Conservation (phyloP, 2,329 filamentous ascomycete species). For the Penicillium janthinellum region DNA sequence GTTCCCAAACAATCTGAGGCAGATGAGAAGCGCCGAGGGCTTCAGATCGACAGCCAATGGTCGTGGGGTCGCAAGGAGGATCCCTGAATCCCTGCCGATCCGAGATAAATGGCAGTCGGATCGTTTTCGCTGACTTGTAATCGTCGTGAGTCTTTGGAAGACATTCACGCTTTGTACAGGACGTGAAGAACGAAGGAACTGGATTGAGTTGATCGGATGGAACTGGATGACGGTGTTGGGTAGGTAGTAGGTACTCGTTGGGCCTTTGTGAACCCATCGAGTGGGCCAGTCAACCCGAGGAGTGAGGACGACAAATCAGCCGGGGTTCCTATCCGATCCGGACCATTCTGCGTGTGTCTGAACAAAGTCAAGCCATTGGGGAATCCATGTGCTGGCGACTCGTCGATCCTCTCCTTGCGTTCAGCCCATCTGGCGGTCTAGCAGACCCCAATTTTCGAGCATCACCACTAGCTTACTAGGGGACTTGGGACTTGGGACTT, state of each 20-base stretch:
- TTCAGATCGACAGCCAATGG: conserved; percentile 31
- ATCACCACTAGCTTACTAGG: not conserved
- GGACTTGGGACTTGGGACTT: no score
- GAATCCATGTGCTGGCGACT: conserved; percentile 18
- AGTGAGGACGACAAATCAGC: conserved; percentile 16
- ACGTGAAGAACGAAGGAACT: conserved; percentile 7
- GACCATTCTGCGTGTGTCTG: conserved; percentile 18
- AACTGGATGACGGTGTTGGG: conserved; percentile 3
- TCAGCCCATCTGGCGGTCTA: conserved; percentile 26
- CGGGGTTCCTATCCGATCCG: conserved; percentile 12
- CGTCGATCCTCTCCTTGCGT: conserved; percentile 28
- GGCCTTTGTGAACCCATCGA: conserved; percentile 7
- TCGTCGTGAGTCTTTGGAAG: not conserved
- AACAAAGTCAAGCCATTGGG: conserved; percentile 14
- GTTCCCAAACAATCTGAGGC: conserved; percentile 21
- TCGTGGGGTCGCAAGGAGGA: conserved; percentile 17
- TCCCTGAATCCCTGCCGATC: conserved; percentile 25
- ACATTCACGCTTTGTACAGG: not conserved
- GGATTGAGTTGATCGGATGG: not conserved
- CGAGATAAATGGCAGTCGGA: no score
- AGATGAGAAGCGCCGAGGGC: conserved; percentile 30
- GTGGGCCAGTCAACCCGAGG: conserved; percentile 12
- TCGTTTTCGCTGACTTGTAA: not conserved
- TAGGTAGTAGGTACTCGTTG: not conserved
- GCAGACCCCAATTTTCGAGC: conserved; percentile 10